These are phyloP conservation scores for Beauveria sp. DNA, from an alignment of 2,329 filamentous ascomycete genomes.

Conservation along the genomic window DNA sequence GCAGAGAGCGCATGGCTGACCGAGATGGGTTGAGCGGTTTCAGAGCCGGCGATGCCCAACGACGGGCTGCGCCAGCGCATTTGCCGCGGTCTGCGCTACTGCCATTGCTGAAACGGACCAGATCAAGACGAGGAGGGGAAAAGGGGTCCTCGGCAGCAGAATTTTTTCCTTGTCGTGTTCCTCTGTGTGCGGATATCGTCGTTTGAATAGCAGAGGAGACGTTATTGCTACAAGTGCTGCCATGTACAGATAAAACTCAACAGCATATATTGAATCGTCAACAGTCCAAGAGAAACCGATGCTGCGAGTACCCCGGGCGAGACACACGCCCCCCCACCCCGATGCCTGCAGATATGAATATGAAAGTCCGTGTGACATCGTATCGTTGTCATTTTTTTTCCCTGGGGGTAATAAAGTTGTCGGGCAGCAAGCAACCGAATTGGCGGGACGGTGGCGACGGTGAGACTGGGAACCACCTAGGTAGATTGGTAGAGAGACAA, in stretches of 20 bases:
- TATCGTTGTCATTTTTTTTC: background rate
- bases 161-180: background rate
- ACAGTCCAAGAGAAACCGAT: too few species aligned
- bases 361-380: constrained; percentile 1
- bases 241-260: too few species aligned
- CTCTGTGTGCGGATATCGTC: background rate
- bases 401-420: background rate
- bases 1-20: background rate
- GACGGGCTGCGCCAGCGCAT: background rate
- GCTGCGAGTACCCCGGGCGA: too few species aligned
- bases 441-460: background rate
- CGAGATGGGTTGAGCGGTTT: too few species aligned
- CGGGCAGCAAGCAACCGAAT: background rate
- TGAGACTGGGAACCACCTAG: background rate
- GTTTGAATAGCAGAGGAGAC: background rate
- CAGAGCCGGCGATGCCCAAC: too few species aligned
- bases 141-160: too few species aligned
- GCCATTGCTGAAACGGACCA: background rate
- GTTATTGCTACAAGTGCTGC: background rate
- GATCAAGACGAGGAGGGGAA: too few species aligned
- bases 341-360: background rate
- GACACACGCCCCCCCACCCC: background rate
- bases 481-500: background rate
- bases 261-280: too few species aligned
- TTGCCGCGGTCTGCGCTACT: background rate